Evolutionary conservation across 768 basidiomycete genomes (phyloP).

Genomic region (Chalciporus sphaerocephalus): DNA sequence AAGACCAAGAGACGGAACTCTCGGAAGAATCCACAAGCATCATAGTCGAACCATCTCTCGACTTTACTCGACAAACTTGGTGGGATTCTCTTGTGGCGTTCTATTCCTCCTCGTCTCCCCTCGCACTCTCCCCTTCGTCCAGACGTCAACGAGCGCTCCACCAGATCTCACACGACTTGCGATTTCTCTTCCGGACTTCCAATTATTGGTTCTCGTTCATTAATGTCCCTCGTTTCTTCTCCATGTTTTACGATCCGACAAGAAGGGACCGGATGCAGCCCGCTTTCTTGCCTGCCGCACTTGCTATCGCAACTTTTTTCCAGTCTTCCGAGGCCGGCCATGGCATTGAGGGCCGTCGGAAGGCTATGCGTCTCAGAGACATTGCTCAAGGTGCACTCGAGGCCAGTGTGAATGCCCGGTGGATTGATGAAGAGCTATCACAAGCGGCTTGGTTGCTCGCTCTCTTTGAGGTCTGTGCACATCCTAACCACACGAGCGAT

Average conservation of each 20-base stretch:
- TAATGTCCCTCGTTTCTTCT: slow-evolving; percentile 65
- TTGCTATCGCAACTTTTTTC: slow-evolving; percentile 65
- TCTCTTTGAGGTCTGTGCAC: slow-evolving; percentile 67
- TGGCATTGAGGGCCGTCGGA: slow-evolving; percentile 48
- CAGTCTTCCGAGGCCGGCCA: slow-evolving; percentile 60
- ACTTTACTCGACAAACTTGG: slow-evolving; percentile 71
- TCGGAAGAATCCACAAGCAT: slow-evolving; percentile 27
- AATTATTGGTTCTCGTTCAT: slow-evolving; percentile 75
- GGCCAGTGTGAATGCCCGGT: slow-evolving; percentile 63
- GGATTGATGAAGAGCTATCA: slow-evolving; percentile 69
- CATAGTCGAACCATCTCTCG: slow-evolving; percentile 55
- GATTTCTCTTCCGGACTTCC: slow-evolving; percentile 58
- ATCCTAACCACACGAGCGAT: slow-evolving; percentile 53
- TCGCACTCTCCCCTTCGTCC: slow-evolving; percentile 33
- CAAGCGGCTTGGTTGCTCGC: slow-evolving; percentile 75
- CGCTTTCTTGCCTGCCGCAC: slow-evolving; percentile 54
- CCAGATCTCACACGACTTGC: slow-evolving; percentile 51
- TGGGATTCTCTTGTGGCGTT: slow-evolving; percentile 71
- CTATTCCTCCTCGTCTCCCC: slow-evolving; percentile 30
- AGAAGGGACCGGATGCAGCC: slow-evolving; percentile 60
- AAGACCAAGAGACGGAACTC: slow-evolving; percentile 11
- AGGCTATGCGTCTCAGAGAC: slow-evolving; percentile 58
- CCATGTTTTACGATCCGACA: slow-evolving; percentile 51
- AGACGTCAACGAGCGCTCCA: slow-evolving; percentile 46
- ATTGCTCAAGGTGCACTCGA: slow-evolving; percentile 68